A percentile compares a stretch with the other conserved stretches of the same genome.
phyloP scores from a whole-genome alignment of 305 asterid genomes.

The Fraxinus nigra region DNA sequence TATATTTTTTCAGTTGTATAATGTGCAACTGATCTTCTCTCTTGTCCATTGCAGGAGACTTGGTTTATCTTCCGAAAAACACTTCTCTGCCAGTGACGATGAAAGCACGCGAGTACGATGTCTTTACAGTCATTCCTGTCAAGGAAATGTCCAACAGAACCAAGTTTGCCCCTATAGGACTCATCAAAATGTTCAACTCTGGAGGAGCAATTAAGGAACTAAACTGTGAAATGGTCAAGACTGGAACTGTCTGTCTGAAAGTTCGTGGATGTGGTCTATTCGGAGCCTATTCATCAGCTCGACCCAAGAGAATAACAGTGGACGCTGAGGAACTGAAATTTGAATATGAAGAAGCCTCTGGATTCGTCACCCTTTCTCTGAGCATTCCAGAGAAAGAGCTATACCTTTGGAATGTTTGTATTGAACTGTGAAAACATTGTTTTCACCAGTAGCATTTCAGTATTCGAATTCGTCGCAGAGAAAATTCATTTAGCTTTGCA shows the following conservation, averaged over 20 bases:
- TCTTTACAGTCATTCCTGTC: conserved; percentile 65
- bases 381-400: conserved; percentile 47
- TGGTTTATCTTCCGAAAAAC: conserved; percentile 60
- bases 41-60: conserved; percentile 45
- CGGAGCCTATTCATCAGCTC: conserved; percentile 68
- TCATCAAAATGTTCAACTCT: conserved; percentile 73
- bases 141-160: conserved; percentile 42
- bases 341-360: conserved; percentile 58
- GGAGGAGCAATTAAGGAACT: conserved; percentile 75
- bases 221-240: conserved; percentile 37
- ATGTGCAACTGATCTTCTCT: background rate
- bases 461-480: background rate
- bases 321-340: conserved; percentile 48
- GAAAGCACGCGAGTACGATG: conserved; percentile 63
- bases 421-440: conserved; percentile 41
- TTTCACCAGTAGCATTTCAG: background rate
- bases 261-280: conserved; percentile 65
- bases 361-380: conserved; percentile 38
- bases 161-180: conserved; percentile 72
- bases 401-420: conserved; percentile 52
- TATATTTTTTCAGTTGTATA: background rate
- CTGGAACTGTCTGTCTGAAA: conserved; percentile 39
- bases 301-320: conserved; percentile 51
- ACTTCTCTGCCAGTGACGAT: conserved; percentile 69
- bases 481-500: background rate